These are phyloP conservation scores for Aspergillus intermedius DNA, from an alignment of 2,329 filamentous ascomycete genomes.

Conservation along the genomic window DNA sequence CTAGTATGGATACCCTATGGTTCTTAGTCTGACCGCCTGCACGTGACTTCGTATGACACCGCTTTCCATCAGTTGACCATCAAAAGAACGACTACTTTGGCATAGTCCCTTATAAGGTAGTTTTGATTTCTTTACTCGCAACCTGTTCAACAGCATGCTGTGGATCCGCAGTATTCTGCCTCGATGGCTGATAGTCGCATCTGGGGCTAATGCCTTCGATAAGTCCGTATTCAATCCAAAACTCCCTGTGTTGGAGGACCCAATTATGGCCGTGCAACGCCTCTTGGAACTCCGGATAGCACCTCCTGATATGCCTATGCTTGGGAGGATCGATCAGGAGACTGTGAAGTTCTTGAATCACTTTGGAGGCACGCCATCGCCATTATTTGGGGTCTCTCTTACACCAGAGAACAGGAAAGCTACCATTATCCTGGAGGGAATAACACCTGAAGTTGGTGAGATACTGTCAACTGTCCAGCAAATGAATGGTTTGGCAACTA, in stretches of 20 bases:
- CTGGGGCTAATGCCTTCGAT: slow-evolving; percentile 24
- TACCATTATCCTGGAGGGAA: slow-evolving; percentile 46
- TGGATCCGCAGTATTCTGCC: slow-evolving; percentile 21
- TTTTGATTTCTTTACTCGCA: background rate
- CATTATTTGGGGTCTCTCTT: slow-evolving; percentile 44
- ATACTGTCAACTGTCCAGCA: slow-evolving; percentile 14
- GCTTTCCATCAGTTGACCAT: background rate
- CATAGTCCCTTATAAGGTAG: background rate
- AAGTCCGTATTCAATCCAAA: slow-evolving; percentile 23
- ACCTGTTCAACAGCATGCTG: slow-evolving; percentile 18
- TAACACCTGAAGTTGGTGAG: slow-evolving; percentile 56
- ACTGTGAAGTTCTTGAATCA: slow-evolving; percentile 53
- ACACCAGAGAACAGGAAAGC: slow-evolving; percentile 18
- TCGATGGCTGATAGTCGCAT: slow-evolving; percentile 18
- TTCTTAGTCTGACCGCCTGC: background rate
- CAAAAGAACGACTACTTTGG: no score
- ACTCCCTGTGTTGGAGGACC: slow-evolving; percentile 1
- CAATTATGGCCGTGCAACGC: slow-evolving; percentile 24
- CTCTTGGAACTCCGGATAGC: slow-evolving; percentile 43
- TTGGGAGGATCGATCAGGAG: slow-evolving; percentile 38
- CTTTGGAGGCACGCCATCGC: slow-evolving; percentile 50
- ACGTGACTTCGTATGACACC: background rate
- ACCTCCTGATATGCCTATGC: slow-evolving; percentile 42
- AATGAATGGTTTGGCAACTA: slow-evolving; percentile 1
- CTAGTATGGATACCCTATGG: background rate